phyloP scores from a whole-genome alignment of 2,329 filamentous ascomycete species.

The Xylariaceae sp. region DNA sequence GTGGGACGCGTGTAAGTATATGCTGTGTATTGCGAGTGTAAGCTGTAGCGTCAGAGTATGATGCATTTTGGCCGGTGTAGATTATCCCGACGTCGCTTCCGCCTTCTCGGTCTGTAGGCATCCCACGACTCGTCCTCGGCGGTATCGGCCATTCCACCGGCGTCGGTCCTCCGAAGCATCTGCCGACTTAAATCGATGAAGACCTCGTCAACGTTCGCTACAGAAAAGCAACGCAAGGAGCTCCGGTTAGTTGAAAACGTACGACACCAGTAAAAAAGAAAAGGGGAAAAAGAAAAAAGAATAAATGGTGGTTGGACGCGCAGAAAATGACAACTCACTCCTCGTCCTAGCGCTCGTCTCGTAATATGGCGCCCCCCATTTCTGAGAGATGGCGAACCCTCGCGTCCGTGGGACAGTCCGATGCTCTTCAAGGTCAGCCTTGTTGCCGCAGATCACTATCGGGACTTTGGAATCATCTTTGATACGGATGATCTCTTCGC shows the following conservation, averaged over 20 bases:
- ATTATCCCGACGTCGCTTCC: conserved; percentile 29
- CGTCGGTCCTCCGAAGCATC: conserved; percentile 71
- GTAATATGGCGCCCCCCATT: conserved; percentile 87
- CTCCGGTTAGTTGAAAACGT: too few relatives aligned
- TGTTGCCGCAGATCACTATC: conserved; percentile 89
- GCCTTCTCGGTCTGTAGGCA: conserved; percentile 28
- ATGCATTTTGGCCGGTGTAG: conserved; percentile 38
- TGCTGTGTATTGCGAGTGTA: background rate
- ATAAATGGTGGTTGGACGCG: background rate
- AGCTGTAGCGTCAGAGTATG: conserved; percentile 36
- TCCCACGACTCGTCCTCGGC: conserved; percentile 38
- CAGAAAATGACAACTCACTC: too few relatives aligned
- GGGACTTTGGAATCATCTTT: conserved; percentile 83
- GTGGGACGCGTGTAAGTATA: too few relatives aligned
- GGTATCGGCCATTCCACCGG: conserved; percentile 34
- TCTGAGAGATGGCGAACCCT: conserved; percentile 80
- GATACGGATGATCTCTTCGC: conserved; percentile 86
- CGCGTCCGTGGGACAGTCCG: conserved; percentile 71
- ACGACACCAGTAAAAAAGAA: too few relatives aligned
- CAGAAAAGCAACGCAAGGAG: conserved; percentile 10
- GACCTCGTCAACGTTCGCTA: conserved; percentile 83
- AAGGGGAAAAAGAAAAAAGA: background rate
- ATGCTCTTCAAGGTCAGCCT: conserved; percentile 84
- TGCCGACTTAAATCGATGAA: conserved; percentile 82
- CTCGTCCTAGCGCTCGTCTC: conserved; percentile 79